Base-by-base conservation (phyloP, 1,284 basidiomycete species). In the Rhodotorula sp. region DNA sequence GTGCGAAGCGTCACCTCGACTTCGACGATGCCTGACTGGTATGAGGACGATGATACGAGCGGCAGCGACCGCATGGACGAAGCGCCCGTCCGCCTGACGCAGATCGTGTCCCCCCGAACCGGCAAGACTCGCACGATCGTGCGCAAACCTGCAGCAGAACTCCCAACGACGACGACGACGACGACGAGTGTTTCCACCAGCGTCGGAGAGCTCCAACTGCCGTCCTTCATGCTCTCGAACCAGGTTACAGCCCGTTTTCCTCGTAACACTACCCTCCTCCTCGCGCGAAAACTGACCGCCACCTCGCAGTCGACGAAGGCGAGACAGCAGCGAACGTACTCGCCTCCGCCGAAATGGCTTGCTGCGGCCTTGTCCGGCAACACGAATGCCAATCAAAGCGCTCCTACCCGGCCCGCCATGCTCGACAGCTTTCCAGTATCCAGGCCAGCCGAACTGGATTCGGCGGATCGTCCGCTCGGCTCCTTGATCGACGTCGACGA, bases 341-440 rank as follows among this genome's bases (percentile, higher is more conserved):
- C 61, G 15, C 61, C 66, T 8, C 28, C 56, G 26, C 66, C 66
- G 2, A 14, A 23, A 5, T 67, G 60, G 56, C 34, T 59, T 4
- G 21, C n/a, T 47, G 2, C 31, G 31, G 6, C 31, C 23, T 57
- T 28, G 18, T 38, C 56, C 6, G 56, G 14, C 21, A 21, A 10
- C 38, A 14, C 38, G 10, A 12, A 43, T 12, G 0, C 14, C 31
- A 16, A 26, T 12, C 14, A 2, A 21, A n/a, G 18, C 8, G 4
- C 10, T 26, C 60, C 14, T 14, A 19, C 0, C 12, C 58, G n/a
- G 21, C 38, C 5, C 23, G 43, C 2, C 45, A 48, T 45, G 5
- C 26, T 38, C n/a, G 14, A 8, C 21, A 16, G 45, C 58, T 26
- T 26, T 18, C n/a, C 5, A 10, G 12, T 10, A 12, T 43, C 38